Conservation (phyloP, 805 yeast species). For the Komagataella populi region DNA sequence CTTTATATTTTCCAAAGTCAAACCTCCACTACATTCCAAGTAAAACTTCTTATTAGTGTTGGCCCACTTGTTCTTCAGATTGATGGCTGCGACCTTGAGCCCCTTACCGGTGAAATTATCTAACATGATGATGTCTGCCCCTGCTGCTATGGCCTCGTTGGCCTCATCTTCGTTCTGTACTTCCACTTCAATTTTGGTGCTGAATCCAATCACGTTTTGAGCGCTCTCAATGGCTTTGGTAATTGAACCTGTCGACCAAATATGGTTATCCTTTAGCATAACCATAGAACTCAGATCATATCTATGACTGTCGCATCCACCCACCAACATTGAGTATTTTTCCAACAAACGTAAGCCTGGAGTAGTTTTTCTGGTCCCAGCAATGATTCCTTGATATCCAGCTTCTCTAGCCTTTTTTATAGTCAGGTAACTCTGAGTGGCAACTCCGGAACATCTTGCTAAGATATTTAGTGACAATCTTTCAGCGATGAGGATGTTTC, state of each 20-base stretch:
- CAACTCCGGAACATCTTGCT: slow-evolving; percentile 78
- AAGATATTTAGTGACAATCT: slow-evolving; percentile 74
- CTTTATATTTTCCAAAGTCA: slow-evolving; percentile 53
- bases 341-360: slow-evolving; percentile 86
- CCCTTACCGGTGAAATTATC: slow-evolving; percentile 71
- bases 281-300: slow-evolving; percentile 90
- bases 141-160: slow-evolving; percentile 82
- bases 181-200: slow-evolving; percentile 86
- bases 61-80: slow-evolving; percentile 43
- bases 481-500: slow-evolving; percentile 69
- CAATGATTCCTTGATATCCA: slow-evolving; percentile 75
- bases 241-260: slow-evolving; percentile 88
- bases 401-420: slow-evolving; percentile 45
- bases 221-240: slow-evolving; percentile 73
- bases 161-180: slow-evolving; percentile 81
- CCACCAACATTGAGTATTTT: slow-evolving; percentile 89
- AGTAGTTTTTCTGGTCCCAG: slow-evolving; percentile 96
- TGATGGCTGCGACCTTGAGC: slow-evolving; percentile 49
- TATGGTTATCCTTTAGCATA: slow-evolving; percentile 90
- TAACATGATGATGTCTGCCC: slow-evolving; percentile 92
- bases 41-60: slow-evolving; percentile 35
- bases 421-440: slow-evolving; percentile 55
- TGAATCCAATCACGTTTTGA: slow-evolving; percentile 72
- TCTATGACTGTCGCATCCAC: slow-evolving; percentile 88
- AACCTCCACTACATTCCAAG: slow-evolving; percentile 88